Evolutionary conservation across 306 rosid genomes (phyloP).

Genomic region (Dicorynia guianensis): DNA sequence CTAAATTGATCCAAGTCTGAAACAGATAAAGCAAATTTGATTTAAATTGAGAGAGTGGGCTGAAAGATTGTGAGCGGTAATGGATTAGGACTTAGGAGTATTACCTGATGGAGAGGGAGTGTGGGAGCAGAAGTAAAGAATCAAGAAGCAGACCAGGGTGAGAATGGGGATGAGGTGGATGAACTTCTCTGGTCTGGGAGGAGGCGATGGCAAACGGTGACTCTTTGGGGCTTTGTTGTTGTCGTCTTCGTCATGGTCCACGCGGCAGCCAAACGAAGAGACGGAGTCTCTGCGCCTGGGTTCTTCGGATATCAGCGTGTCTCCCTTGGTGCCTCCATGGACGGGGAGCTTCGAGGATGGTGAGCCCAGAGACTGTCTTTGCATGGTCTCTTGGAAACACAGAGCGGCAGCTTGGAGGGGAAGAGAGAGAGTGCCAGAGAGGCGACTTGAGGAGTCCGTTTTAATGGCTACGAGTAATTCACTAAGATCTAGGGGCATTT

Average conservation of each 20-base stretch:
- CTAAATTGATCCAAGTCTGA: slow-evolving; percentile 75
- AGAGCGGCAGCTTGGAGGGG: not conserved
- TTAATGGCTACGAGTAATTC: not conserved
- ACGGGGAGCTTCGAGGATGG: slow-evolving; percentile 64
- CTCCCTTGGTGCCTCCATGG: slow-evolving; percentile 58
- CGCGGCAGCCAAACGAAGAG: not conserved
- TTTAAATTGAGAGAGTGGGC: no score
- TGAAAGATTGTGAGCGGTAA: not conserved
- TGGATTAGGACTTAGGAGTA: not conserved
- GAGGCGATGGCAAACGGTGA: slow-evolving; percentile 59
- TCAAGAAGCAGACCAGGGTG: slow-evolving; percentile 69
- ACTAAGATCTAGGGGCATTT: not conserved
- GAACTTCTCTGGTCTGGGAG: slow-evolving; percentile 46
- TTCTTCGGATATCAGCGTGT: slow-evolving; percentile 37
- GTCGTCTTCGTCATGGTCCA: slow-evolving; percentile 34
- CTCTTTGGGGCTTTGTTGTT: slow-evolving; percentile 48
- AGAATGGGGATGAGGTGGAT: slow-evolving; percentile 75
- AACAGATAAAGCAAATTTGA: not conserved
- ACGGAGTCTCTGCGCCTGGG: slow-evolving; percentile 49
- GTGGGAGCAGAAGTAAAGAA: slow-evolving; percentile 73
- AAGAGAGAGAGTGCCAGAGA: not conserved
- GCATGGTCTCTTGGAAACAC: slow-evolving; percentile 43
- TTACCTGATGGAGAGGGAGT: slow-evolving; percentile 71
- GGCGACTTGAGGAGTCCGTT: not conserved
- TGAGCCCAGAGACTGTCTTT: slow-evolving; percentile 74